phyloP scores from a whole-genome alignment of 169 alveolate species.

The Hepatocystis sp. region DNA sequence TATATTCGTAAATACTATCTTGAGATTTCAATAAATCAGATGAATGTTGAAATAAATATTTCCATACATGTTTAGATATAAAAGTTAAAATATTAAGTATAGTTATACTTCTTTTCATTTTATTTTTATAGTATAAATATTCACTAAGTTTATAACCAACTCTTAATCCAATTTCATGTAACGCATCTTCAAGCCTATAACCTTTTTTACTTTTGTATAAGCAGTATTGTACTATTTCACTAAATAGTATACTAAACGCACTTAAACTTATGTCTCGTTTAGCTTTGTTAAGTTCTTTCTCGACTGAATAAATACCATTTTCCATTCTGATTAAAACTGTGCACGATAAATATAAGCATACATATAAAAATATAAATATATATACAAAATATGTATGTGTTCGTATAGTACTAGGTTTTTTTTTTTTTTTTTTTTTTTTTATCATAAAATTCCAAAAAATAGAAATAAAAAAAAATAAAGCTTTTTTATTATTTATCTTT shows the following conservation, averaged over 20 bases:
- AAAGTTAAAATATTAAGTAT: slow-evolving; percentile 82
- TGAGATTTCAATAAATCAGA: slow-evolving; percentile 87
- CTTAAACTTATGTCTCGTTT: slow-evolving; percentile 81
- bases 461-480: too few relatives aligned
- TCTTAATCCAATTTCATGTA: slow-evolving; percentile 86
- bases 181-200: slow-evolving; percentile 84
- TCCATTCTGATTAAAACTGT: too few relatives aligned
- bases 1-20: slow-evolving; percentile 85
- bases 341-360: too few relatives aligned
- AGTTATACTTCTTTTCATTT: slow-evolving; percentile 81
- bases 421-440: too few relatives aligned
- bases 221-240: slow-evolving; percentile 87
- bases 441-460: too few relatives aligned
- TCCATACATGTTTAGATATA: slow-evolving; percentile 84
- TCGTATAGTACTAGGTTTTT: too few relatives aligned
- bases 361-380: too few relatives aligned
- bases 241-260: slow-evolving; percentile 82
- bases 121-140: slow-evolving; percentile 79
- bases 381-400: too few relatives aligned
- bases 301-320: slow-evolving; percentile 5
- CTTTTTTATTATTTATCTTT: too few relatives aligned
- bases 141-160: slow-evolving; percentile 85
- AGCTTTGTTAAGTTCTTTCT: slow-evolving; percentile 20
- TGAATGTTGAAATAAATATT: slow-evolving; percentile 84
- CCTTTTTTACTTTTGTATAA: slow-evolving; percentile 83